Percentiles rank a stretch among this genome's conserved stretches.
Evolutionary conservation across 2,329 filamentous ascomycete species (phyloP).

Genomic region (Grosmannia huntii): DNA sequence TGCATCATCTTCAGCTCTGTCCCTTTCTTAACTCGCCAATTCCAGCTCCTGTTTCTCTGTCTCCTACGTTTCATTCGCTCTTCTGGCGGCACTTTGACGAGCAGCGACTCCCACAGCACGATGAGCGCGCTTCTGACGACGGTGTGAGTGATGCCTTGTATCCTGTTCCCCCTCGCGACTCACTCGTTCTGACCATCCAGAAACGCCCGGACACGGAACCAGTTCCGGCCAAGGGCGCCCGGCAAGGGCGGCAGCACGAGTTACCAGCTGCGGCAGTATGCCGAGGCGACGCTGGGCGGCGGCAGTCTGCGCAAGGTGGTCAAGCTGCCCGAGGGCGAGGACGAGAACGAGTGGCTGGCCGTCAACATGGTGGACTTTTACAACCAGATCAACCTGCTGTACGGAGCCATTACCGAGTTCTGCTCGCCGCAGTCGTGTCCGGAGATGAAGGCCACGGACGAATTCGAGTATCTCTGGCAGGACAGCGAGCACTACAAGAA

Average conservation of each 20-base stretch:
- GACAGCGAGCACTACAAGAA: slow-evolving; percentile 88
- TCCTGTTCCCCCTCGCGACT: too few relatives aligned
- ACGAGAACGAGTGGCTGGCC: slow-evolving; percentile 94
- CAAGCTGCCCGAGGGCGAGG: slow-evolving; percentile 91
- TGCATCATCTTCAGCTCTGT: not conserved
- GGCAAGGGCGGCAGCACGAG: slow-evolving; percentile 74
- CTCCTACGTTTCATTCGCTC: not conserved
- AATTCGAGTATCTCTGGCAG: slow-evolving; percentile 99
- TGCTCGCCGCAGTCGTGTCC: slow-evolving; percentile 95
- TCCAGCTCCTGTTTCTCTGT: not conserved
- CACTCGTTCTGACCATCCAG: slow-evolving; percentile 33
- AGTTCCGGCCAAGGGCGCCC: slow-evolving; percentile 77
- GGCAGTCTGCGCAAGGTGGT: slow-evolving; percentile 93
- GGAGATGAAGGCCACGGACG: slow-evolving; percentile 99
- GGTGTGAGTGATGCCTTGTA: slow-evolving; percentile 20
- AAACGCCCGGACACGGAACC: slow-evolving; percentile 76
- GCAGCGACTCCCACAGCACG: not conserved
- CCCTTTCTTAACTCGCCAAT: not conserved
- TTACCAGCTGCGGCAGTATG: slow-evolving; percentile 95
- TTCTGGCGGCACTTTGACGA: not conserved
- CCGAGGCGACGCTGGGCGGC: slow-evolving; percentile 89
- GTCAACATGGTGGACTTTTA: slow-evolving; percentile 99
- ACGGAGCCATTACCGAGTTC: slow-evolving; percentile 97
- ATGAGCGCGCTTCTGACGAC: slow-evolving; percentile 15
- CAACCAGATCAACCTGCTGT: slow-evolving; percentile 98